Evolutionary conservation across 805 yeast genomes (phyloP), one percentile per base, ranked within the genome.

Genomic region (Cyberlindnera subsufficiens): DNA sequence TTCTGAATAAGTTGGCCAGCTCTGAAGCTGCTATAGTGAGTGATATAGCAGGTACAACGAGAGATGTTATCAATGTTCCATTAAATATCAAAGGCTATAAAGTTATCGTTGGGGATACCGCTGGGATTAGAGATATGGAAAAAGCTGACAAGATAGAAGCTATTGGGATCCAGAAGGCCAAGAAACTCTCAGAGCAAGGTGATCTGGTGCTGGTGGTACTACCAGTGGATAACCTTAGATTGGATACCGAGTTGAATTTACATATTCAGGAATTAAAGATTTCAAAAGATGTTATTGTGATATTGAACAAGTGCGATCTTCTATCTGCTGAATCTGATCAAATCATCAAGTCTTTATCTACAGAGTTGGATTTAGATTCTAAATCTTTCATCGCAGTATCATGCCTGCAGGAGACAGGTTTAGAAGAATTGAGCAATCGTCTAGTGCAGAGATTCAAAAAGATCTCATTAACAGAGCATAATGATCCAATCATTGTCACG

Each of bases 1-100:
- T 93, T 10, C 62, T 93, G 40, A 93, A 93, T 55, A 56, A 65
- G n/a, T 61, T 93, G 7, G 87, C 90, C 0, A 73, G 80, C 45
- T 77, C 84, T 18, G 95, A 89, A 18, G 84, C 88, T 15, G 95
- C 96, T 0, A 88, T 93, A 32, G 98, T 93, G 1, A 87, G 96
- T 58, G 80, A 80, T 32, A 76, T 86, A 5, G 95, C 96, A 2
- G 99, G 99, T 0, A 93, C 99, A 0, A 93, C 99, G 0, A 71
- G 99, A 54, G 99, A 93, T 56, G 67, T 86, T 0, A 75, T 93
- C 19, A 95, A 89, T 51, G 77, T 88, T 2, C 85, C 88, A 0
- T 57, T 93, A 25, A 90, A 90, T 56, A 76, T 93, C 3, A 73
- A 75, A 30, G 99, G 99, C 0, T 88, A 72, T 60, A 91, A 90